Evolutionary conservation across 139 green algal genomes (phyloP).

Genomic region (Microglena sp.): DNA sequence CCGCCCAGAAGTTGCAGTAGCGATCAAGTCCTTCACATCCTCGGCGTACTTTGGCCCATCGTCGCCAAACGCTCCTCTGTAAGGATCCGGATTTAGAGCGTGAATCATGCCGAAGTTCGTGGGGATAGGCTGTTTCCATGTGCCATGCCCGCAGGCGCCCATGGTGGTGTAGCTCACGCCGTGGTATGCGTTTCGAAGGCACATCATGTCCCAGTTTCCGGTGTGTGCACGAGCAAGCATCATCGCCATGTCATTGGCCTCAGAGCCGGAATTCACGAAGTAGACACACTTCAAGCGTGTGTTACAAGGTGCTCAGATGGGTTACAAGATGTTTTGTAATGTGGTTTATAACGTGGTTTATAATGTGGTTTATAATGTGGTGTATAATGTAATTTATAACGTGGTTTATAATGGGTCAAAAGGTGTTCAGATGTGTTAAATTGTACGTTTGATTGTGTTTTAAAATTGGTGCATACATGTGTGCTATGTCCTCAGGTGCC

Average conservation of each 20-base stretch:
- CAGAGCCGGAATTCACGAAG: slow-evolving; percentile 79
- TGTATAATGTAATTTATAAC: no score
- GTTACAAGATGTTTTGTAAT: background rate
- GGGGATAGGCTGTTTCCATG: slow-evolving; percentile 85
- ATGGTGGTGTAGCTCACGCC: slow-evolving; percentile 79
- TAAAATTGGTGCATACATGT: no score
- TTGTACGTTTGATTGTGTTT: no score
- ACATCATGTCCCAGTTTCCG: slow-evolving; percentile 81
- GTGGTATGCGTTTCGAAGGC: slow-evolving; percentile 90
- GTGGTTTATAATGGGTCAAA: no score
- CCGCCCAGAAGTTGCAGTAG: slow-evolving; percentile 39
- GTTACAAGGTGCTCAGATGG: background rate
- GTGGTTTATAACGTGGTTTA: background rate
- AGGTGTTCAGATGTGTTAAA: no score
- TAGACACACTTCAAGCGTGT: slow-evolving; percentile 46
- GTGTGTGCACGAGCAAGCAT: slow-evolving; percentile 66
- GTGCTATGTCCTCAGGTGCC: slow-evolving; percentile 76
- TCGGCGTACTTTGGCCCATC: slow-evolving; percentile 65
- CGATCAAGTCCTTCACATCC: slow-evolving; percentile 60
- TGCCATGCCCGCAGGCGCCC: slow-evolving; percentile 77
- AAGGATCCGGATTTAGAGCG: slow-evolving; percentile 84
- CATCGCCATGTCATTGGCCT: slow-evolving; percentile 82
- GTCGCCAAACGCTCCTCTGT: slow-evolving; percentile 77
- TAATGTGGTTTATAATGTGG: no score
- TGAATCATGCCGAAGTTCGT: slow-evolving; percentile 82